Evolutionary conservation across 768 basidiomycete species (phyloP), one percentile per base, ranked within the genome.

Genomic region (Coprinopsis strossmayeri): DNA sequence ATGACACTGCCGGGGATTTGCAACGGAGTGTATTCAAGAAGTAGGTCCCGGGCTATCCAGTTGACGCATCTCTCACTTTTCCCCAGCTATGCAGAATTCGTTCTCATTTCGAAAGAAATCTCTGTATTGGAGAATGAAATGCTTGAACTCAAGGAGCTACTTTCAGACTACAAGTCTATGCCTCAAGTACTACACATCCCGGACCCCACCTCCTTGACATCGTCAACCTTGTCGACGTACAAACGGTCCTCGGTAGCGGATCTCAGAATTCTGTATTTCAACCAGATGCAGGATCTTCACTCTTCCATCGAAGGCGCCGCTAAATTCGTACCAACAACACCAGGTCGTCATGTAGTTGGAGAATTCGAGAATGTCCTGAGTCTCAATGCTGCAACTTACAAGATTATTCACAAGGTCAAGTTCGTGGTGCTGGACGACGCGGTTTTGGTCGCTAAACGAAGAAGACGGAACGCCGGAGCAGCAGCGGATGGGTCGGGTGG

Each of bases 21-120:
- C 92, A 96, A 68, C 78, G 78, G 53, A 96, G 86, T 59, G 94
- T 98, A 0, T 96, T 96, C 74, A 90, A 94, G 70, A 92, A 96
- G 92, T 87, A 56, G 43, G 67, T 34, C 1, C 10, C 51, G 37
- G 17, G 43, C 20, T 18, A 40, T 20, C n/a, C 40, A 17, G 3
- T n/a, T 37, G 9, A 25, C 40, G 9, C 5, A 28, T 9, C n/a
- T 23, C 46, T 42, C 57, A 42, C 30, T 26, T 46, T 18, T 25
- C 24, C 35, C 18, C 58, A 98, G 95, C 67, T 98, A 98, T 61
- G 89, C 93, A 39, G 92, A 98, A 63, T 98, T 98, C 61, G 90
- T 99, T 23, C 75, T 87, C 48, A 90, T 99, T 18, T 96, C 96
- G 2, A 98, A 98, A 61, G 96, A 98, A 67, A 95, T 99, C 46